Percentiles rank a stretch among this genome's conserved stretches.
Evolutionary conservation across 257 asterid species (phyloP).

Genomic region (Lantana camara): DNA sequence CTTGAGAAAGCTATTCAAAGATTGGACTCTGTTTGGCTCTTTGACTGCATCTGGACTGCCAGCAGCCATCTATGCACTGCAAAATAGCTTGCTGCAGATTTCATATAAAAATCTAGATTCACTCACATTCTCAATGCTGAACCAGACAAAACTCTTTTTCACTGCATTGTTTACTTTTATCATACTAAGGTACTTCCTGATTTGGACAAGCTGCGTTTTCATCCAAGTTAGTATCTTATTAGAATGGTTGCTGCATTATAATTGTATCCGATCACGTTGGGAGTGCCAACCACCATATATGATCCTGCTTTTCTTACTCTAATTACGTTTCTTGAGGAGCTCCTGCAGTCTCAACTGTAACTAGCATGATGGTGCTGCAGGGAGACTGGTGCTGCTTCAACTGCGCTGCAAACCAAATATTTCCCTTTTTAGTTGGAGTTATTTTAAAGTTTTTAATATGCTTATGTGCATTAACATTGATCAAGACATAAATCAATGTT

Average conservation of each 20-base stretch:
- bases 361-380: conserved; percentile 6
- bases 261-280: conserved; percentile 19
- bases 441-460: neutral
- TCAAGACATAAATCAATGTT: neutral
- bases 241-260: conserved; percentile 14
- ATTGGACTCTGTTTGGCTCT: conserved; percentile 86
- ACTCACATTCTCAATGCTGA: conserved; percentile 92
- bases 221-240: neutral
- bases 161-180: conserved; percentile 86
- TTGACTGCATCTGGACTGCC: conserved; percentile 97
- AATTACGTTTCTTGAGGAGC: neutral
- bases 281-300: conserved; percentile 6
- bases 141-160: conserved; percentile 94
- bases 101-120: conserved; percentile 92
- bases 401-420: neutral
- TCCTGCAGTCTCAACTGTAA: neutral
- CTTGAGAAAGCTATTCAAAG: conserved; percentile 59
- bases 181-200: conserved; percentile 68
- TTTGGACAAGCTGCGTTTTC: conserved; percentile 21
- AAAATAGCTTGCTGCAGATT: conserved; percentile 94
- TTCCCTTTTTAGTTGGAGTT: conserved; percentile 8
- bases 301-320: neutral
- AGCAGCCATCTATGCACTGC: conserved; percentile 94
- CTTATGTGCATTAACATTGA: conserved; percentile 6
- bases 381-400: conserved; percentile 6